Evolutionary conservation across 2,329 filamentous ascomycete species (phyloP), one percentile per base, ranked within the genome.

Genomic region (Pseudophaeomoniella oleicola): DNA sequence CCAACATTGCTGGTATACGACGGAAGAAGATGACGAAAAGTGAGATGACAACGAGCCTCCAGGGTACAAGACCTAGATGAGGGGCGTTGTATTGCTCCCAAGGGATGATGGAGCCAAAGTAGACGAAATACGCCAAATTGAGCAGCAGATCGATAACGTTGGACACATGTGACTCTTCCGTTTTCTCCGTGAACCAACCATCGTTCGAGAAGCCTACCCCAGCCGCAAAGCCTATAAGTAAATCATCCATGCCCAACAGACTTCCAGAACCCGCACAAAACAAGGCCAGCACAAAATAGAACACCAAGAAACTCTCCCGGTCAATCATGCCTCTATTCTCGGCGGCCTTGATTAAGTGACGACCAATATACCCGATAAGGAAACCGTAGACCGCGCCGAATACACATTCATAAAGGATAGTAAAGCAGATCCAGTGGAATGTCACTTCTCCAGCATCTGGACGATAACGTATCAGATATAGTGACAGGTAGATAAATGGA

Each of bases 141-240:
- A 98, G 78, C 42, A 98, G 66, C 56, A 98, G 61, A 66, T 98
- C 90, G 52, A 98, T 98, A 55, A 98, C 90, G 74, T 98, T 96
- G 57, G 88, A 96, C 6, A 98, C 90, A 56, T 96, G 90, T 0
- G 90, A 88, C 58, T 98, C 90, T 55, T 98, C 90, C 0, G 90
- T 98, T 67, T 94, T 94, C 53, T 94, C 83, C 12, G 83, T 82
- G 51, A 98, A 98, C 90, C 90, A 98, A 46, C 90, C 90, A 53
- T 98, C 90, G 57, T 98, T 98, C 48, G 87, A 94, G 66, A 98
- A 98, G 37, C 90, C 90, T n/a, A 98, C 90, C 39, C 90, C 90
- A 38, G 83, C 85, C 11, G 88, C 79, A 51, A 98, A 98, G 29
- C 90, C 90, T 29, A 98, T 84, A 3, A 98, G 72, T 35, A 98